phyloP scores from a whole-genome alignment of 2,329 filamentous ascomycete species.

The Mycosphaerella arachidis region DNA sequence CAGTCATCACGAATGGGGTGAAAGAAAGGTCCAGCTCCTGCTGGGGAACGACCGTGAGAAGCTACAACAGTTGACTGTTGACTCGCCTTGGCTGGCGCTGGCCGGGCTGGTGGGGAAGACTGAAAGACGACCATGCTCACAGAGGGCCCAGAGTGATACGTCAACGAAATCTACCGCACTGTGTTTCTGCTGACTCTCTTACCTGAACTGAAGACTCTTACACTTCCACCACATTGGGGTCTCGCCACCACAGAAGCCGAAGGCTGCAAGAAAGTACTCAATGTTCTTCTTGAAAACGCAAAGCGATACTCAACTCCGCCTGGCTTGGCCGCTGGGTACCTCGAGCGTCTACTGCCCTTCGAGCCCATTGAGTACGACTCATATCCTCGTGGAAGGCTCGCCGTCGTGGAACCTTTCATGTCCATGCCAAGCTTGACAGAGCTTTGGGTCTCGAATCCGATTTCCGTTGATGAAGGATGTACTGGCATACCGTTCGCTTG shows the following conservation, averaged over 20 bases:
- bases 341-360: slow-evolving; percentile 5
- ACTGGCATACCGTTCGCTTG: slow-evolving; percentile 8
- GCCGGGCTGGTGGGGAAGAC: not conserved
- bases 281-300: not conserved
- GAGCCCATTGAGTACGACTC: not conserved
- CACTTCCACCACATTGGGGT: not conserved
- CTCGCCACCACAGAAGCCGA: not conserved
- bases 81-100: not conserved
- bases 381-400: not conserved
- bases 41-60: not conserved
- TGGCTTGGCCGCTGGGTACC: not conserved
- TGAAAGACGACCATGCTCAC: not conserved
- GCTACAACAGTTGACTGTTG: not conserved
- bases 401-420: slow-evolving; percentile 8
- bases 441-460: slow-evolving; percentile 1
- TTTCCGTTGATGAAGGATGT: slow-evolving; percentile 6
- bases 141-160: not conserved
- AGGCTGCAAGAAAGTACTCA: not conserved
- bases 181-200: not conserved
- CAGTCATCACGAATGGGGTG: not conserved
- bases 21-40: not conserved
- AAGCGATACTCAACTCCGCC: not conserved
- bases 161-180: not conserved
- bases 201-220: not conserved
- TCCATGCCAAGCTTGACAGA: slow-evolving; percentile 7